phyloP scores from a whole-genome alignment of 208 protist genomes.

The Perkinsela sp. region DNA sequence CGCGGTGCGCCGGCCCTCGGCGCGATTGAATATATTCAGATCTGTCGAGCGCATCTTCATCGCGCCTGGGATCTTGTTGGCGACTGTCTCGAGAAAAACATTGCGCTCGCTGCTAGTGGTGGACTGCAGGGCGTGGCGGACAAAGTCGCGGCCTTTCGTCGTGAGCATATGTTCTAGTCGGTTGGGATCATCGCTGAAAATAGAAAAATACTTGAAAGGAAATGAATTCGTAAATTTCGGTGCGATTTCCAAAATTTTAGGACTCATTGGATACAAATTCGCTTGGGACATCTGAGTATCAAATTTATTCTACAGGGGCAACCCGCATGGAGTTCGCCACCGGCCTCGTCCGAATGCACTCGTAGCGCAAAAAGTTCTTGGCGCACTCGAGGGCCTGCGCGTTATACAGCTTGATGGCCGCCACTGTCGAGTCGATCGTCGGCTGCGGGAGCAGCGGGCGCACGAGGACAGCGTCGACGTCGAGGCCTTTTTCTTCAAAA shows the following conservation, averaged over 20 bases:
- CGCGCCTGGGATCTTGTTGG: background rate
- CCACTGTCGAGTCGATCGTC: background rate
- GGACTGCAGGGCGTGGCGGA: background rate
- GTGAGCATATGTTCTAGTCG: background rate
- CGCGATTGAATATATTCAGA: background rate
- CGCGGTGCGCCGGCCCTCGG: background rate
- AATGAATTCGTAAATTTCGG: too few species aligned
- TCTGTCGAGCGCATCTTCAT: background rate
- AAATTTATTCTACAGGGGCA: too few species aligned
- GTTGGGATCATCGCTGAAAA: too few species aligned
- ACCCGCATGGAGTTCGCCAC: background rate
- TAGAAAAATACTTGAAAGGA: too few species aligned
- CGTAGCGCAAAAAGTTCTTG: background rate
- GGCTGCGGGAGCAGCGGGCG: background rate
- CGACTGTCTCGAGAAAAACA: background rate
- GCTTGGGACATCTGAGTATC: too few species aligned
- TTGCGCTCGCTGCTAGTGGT: background rate
- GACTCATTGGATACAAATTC: too few species aligned
- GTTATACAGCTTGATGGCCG: background rate
- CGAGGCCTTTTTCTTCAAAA: background rate
- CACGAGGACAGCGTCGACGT: background rate
- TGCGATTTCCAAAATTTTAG: too few species aligned
- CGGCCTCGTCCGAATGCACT: background rate
- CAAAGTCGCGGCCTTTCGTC: background rate
- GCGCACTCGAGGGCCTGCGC: background rate